Base-by-base conservation (phyloP, 2,329 filamentous ascomycete genomes). In the Claviceps spartinae region DNA sequence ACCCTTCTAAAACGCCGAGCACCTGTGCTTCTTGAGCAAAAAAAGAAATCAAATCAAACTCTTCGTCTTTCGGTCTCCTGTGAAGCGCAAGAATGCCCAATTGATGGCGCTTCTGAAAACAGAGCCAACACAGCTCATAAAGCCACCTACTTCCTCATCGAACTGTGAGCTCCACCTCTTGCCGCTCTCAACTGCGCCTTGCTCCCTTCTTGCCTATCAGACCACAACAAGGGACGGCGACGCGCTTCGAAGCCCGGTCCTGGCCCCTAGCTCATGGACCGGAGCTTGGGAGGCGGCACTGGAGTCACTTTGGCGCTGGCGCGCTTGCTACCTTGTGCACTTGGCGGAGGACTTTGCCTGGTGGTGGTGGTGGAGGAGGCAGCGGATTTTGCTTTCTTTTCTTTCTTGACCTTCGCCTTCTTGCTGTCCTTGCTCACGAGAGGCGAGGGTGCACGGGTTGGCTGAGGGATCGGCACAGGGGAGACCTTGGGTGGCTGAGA, bases 391-490 rank as follows among this genome's bases (percentile, higher is more conserved):
- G 62, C 62, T 8, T 59, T 60, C 54, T 63, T 67, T 51, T 57
- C 54, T 57, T 63, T 67, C 54, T 60, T 65, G 7, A 52, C 45
- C 51, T 63, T 65, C 55, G 54, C 41, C 51, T 64, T 65, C 55
- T 62, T 66, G 48, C 62, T 57, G 36, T 50, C 55, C 54, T 63
- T 63, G 51, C 52, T 53, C 24, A 56, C 52, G 36, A 55, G 52
- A 18, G 65, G 60, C 3, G 58, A 61, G 3, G 57, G 51, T 36
- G 48, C 16, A 3, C 41, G 40, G 20, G 41, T 45, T 30, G 54
- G 55, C 16, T 49, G 52, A n/a, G 60, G 55, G 42, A 58, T 34
- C 22, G 61, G 59, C 3, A 59, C 58, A 11, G 61, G 57, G 11
- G 63, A 61, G 24, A 58, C 55, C 46, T 59, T 61, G 42, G 55